A percentile compares a stretch with the other conserved stretches of the same genome.
Evolutionary conservation across 352 stramenopile species (phyloP).

Genomic region (Phytophthora litchii): DNA sequence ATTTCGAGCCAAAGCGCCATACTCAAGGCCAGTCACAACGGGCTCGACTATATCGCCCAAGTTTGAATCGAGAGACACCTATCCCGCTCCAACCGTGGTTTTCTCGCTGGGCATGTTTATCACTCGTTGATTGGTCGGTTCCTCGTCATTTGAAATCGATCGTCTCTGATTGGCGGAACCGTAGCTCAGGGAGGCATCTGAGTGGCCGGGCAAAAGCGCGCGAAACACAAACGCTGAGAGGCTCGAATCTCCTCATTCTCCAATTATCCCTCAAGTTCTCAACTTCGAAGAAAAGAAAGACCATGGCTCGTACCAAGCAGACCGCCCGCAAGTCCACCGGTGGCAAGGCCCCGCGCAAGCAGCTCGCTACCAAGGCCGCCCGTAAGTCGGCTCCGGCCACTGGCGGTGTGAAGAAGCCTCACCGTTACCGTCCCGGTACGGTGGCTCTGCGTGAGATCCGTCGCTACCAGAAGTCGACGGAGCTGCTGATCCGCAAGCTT

Average conservation of each 20-base stretch:
- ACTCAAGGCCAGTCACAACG: neutral
- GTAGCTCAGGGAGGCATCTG: neutral
- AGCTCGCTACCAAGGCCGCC: constrained; percentile 92
- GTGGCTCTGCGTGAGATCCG: constrained; percentile 96
- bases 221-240: constrained; percentile 5
- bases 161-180: constrained; percentile 34
- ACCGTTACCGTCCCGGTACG: constrained; percentile 85
- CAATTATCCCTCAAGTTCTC: constrained; percentile 33
- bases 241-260: constrained; percentile 34
- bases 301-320: constrained; percentile 96
- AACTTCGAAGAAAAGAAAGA: constrained; percentile 30
- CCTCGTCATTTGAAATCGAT: neutral
- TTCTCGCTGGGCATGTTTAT: neutral
- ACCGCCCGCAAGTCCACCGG: constrained; percentile 95
- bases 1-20: constrained; percentile 2
- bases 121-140: constrained; percentile 18
- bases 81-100: neutral
- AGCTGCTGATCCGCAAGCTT: constrained; percentile 96
- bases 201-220: constrained; percentile 11
- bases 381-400: constrained; percentile 91
- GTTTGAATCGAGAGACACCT: constrained; percentile 28
- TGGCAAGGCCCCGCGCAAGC: constrained; percentile 94
- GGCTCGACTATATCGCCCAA: constrained; percentile 12
- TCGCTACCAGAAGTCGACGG: constrained; percentile 95
- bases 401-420: constrained; percentile 93